Conservation (phyloP, 768 basidiomycete species). For the Lactifluus subvellereus region DNA sequence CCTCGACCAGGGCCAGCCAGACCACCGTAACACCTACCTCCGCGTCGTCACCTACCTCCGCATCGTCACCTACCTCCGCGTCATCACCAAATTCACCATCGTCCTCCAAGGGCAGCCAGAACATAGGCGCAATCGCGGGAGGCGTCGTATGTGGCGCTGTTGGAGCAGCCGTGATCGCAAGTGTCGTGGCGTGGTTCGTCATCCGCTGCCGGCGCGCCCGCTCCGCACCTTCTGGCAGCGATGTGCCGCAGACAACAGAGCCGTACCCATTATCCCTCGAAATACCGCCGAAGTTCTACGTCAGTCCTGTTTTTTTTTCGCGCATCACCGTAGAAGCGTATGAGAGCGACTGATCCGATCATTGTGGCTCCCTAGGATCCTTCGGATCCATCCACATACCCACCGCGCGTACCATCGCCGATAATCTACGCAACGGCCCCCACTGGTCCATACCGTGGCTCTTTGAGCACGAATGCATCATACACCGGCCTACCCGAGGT, state of each 20-base stretch:
- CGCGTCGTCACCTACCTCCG: neutral
- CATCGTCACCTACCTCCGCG: neutral
- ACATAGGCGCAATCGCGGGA: slow-evolving; percentile 60
- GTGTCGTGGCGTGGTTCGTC: slow-evolving; percentile 37
- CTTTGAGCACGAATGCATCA: neutral
- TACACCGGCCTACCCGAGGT: slow-evolving; percentile 22
- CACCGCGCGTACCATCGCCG: slow-evolving; percentile 6
- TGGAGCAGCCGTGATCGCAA: slow-evolving; percentile 39
- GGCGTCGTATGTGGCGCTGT: slow-evolving; percentile 54
- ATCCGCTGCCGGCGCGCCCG: slow-evolving; percentile 30
- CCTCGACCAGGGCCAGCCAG: neutral
- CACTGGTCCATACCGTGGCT: neutral
- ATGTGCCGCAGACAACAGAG: neutral
- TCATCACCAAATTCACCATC: neutral
- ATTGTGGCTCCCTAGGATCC: slow-evolving; percentile 17
- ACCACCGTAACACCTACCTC: neutral
- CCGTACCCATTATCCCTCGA: slow-evolving; percentile 1
- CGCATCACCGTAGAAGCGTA: neutral
- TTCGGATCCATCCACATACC: slow-evolving; percentile 24
- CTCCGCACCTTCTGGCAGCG: slow-evolving; percentile 20
- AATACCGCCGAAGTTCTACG: slow-evolving; percentile 15
- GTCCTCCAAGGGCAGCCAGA: slow-evolving; percentile 11
- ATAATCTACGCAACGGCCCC: slow-evolving; percentile 12
- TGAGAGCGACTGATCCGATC: neutral
- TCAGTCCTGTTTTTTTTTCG: slow-evolving; percentile 5